These are phyloP conservation scores for Fusarium decemcellulare DNA, from an alignment of 2,329 filamentous ascomycete genomes.

Conservation along the genomic window DNA sequence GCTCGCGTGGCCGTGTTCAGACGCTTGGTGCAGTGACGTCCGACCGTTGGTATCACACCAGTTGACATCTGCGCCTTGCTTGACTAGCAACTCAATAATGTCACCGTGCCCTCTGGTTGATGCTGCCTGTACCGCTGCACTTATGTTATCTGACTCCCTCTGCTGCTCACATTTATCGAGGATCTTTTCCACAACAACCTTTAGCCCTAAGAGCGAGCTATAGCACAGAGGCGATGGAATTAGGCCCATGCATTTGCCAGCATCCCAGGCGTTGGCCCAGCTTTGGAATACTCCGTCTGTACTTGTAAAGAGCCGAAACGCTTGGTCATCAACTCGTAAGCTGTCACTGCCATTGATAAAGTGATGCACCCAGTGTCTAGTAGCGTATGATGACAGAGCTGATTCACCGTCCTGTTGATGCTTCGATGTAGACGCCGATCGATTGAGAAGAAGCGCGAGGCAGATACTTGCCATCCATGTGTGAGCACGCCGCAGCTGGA, in stretches of 20 bases:
- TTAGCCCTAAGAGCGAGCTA: constrained; percentile 9
- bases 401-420: not conserved
- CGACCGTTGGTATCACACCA: too few relatives aligned
- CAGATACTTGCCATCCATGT: constrained; percentile 10
- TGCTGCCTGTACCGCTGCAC: not conserved
- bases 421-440: not conserved
- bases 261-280: not conserved
- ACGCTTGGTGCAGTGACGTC: too few relatives aligned
- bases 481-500: not conserved
- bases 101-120: not conserved
- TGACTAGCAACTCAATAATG: not conserved
- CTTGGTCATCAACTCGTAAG: not conserved
- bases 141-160: not conserved
- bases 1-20: too few relatives aligned
- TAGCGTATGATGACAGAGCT: not conserved
- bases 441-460: not conserved
- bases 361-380: constrained; percentile 5
- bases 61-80: constrained; percentile 2
- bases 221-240: not conserved
- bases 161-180: not conserved
- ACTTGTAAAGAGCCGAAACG: constrained; percentile 1
- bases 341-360: not conserved
- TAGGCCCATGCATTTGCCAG: not conserved
- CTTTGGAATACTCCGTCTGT: not conserved
- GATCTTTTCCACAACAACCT: not conserved